Conservation (phyloP, 2,329 filamentous ascomycete species). For the Tympanopsis confertula region DNA sequence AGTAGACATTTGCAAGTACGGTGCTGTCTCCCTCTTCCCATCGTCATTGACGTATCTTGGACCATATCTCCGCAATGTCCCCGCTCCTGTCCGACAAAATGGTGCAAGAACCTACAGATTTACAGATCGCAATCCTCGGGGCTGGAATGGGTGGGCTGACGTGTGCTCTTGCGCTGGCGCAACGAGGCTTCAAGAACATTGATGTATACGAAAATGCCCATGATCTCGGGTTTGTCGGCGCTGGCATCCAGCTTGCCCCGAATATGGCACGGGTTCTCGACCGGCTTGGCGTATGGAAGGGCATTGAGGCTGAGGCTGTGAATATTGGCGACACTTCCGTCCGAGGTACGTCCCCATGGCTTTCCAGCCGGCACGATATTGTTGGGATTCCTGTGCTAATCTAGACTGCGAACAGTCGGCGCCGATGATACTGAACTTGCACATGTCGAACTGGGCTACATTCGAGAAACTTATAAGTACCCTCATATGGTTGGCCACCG, state of each 20-base stretch:
- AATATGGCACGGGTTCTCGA: conserved; percentile 59
- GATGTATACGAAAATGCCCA: conserved; percentile 49
- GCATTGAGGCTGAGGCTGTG: conserved; percentile 47
- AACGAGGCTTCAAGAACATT: conserved; percentile 48
- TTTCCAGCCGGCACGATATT: conserved; percentile 19
- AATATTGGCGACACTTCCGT: conserved; percentile 49
- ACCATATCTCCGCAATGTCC: too few species aligned
- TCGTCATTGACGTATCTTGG: too few species aligned
- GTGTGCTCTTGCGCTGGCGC: conserved; percentile 46
- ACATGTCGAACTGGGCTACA: conserved; percentile 58
- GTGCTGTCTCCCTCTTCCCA: too few species aligned
- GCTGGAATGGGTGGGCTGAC: conserved; percentile 49
- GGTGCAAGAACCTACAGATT: background rate
- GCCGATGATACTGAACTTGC: conserved; percentile 57
- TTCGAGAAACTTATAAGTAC: conserved; percentile 58
- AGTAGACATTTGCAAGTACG: too few species aligned
- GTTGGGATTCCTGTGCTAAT: conserved; percentile 47
- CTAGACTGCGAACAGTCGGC: conserved; percentile 39
- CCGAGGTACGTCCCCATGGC: conserved; percentile 26
- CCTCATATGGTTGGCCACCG: conserved; percentile 74
- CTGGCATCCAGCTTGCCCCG: conserved; percentile 54
- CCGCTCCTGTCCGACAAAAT: too few species aligned
- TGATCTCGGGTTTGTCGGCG: conserved; percentile 52
- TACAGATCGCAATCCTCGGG: background rate
- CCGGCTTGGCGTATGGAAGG: conserved; percentile 44